Percentiles rank a stretch among this genome's conserved stretches.
These are phyloP conservation scores for Carex parvula DNA, from an alignment of 176 grass and related monocot species.

Conservation along the genomic window DNA sequence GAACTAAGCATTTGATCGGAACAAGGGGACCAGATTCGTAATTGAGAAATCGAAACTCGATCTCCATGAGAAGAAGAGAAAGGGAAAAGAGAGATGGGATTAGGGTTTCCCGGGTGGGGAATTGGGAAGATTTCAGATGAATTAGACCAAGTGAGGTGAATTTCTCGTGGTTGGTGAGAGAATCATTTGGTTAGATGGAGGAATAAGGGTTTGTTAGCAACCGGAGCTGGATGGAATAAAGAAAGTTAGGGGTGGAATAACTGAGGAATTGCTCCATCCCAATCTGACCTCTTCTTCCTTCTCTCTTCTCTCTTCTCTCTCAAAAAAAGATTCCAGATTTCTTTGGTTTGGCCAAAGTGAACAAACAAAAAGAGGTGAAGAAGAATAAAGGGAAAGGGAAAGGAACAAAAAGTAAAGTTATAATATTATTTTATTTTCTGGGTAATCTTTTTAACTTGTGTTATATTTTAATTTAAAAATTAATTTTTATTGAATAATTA, in stretches of 20 bases:
- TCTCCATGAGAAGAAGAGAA: not conserved
- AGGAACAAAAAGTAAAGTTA: no score
- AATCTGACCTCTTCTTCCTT: not conserved
- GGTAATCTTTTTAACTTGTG: no score
- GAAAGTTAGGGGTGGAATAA: not conserved
- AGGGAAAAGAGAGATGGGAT: not conserved
- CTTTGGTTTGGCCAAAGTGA: not conserved
- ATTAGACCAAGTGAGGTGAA: not conserved
- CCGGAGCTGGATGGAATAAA: not conserved
- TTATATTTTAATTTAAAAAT: no score
- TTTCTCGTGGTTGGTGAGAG: not conserved
- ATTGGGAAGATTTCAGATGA: not conserved
- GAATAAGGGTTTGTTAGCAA: not conserved
- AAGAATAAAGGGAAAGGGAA: no score
- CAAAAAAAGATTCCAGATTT: constrained; percentile 11
- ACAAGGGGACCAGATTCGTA: not conserved
- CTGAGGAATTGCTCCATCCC: constrained; percentile 10
- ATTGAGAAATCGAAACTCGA: constrained; percentile 14
- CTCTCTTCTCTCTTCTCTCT: not conserved
- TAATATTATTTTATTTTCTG: no score
- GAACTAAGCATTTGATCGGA: not conserved
- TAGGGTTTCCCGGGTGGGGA: not conserved
- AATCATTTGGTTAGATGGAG: not conserved
- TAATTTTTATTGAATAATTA: no score
- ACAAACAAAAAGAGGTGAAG: no score